Base-by-base conservation (phyloP, 495 filamentous ascomycete species). In the Xylaria castorea region DNA sequence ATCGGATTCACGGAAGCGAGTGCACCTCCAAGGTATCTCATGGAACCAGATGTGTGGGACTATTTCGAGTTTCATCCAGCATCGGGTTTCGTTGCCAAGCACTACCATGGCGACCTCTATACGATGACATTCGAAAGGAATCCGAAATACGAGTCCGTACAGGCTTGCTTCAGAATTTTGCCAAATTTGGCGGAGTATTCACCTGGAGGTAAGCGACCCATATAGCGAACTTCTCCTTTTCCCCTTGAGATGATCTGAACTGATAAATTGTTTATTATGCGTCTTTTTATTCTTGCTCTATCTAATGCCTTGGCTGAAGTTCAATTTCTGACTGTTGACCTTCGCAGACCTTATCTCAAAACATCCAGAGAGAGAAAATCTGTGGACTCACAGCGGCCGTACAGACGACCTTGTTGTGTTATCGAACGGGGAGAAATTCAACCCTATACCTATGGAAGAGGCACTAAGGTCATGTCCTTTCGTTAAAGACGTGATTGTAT, bases 1-100 rank as follows among this genome's bases (percentile, higher is more conserved):
- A 57, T 57, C 27, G 53, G 53, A 32, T 57, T 57, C 53, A 57
- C 53, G 53, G 53, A 57, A 57, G 53, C 53, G 12, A 57, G 53
- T 18, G 53, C 53, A 18, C 53, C 53, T 14, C 53, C 53, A 7
- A 32, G 53, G 53, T 32, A 32, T 32, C 27, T 57, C 12, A 57
- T 57, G 53, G 53, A 57, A 18, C 53, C 53, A 18, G 53, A 57
- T 1, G 53, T 32, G 14, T 57, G 53, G 53, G 1, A 30, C 1
- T 57, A 57, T 32, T 57, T 57, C 27, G 53, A 57, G 27, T 57
- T 57, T 57, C 53, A 57, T 32, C 53, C 53, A 18, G 53, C 53
- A 57, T 57, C 53, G 11, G 53, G 53, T 32, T 57, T 57, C 53
- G 53, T 57, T 12, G 53, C 53, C 14, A 57, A 32, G 27, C 53